Conservation (phyloP, 768 basidiomycete genomes). For the Termitomyces sp. region DNA sequence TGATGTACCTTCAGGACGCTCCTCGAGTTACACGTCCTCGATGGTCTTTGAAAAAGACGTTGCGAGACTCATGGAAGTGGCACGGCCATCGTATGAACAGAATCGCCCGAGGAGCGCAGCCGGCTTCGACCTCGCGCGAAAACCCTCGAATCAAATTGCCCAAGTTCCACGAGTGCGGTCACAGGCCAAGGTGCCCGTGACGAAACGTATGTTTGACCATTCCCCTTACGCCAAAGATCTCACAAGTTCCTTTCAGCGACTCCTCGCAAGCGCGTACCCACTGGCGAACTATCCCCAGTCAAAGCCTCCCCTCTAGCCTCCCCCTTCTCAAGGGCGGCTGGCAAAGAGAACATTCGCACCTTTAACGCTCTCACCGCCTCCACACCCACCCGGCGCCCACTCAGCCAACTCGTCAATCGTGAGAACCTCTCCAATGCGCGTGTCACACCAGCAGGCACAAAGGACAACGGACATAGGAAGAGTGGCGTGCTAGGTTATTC, state of each 20-base stretch:
- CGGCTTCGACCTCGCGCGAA: slow-evolving; percentile 15
- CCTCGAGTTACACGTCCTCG: slow-evolving; percentile 41
- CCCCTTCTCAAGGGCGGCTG: slow-evolving; percentile 25
- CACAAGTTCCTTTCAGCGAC: slow-evolving; percentile 17
- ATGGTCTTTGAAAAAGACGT: slow-evolving; percentile 47
- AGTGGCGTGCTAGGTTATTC: slow-evolving; percentile 33
- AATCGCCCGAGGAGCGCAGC: slow-evolving; percentile 25
- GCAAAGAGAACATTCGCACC: slow-evolving; percentile 35
- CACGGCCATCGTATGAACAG: slow-evolving; percentile 26
- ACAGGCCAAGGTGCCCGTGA: slow-evolving; percentile 34
- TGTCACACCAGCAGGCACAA: slow-evolving; percentile 5
- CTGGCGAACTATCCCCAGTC: slow-evolving; percentile 42
- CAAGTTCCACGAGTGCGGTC: slow-evolving; percentile 31
- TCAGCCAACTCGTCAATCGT: slow-evolving; percentile 22
- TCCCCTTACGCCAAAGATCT: neutral
- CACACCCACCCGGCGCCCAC: slow-evolving; percentile 24
- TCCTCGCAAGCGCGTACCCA: slow-evolving; percentile 31
- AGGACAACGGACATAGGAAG: slow-evolving; percentile 17
- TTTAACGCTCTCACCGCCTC: slow-evolving; percentile 20
- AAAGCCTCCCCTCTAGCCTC: slow-evolving; percentile 46
- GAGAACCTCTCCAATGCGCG: slow-evolving; percentile 17
- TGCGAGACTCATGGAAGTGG: slow-evolving; percentile 29
- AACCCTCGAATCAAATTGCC: slow-evolving; percentile 6
- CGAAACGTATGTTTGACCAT: slow-evolving; percentile 27
- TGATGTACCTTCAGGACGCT: slow-evolving; percentile 30